Evolutionary conservation across 306 rosid species (phyloP), one percentile per base, ranked within the genome.

Genomic region (Fragaria iinumae): DNA sequence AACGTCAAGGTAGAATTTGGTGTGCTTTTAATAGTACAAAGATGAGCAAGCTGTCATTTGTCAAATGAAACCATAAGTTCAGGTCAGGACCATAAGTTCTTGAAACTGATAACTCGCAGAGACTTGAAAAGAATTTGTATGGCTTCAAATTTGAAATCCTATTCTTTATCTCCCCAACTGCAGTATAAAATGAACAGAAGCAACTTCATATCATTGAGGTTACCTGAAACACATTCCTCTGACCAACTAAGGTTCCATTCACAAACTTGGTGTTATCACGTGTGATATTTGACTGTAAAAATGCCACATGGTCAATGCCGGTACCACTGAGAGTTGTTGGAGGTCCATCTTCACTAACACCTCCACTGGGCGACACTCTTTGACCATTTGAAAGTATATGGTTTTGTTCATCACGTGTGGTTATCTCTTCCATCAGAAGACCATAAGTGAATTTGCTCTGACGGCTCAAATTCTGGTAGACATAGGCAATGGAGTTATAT

Each of bases 371-470:
- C 77, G 89, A 79, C 72, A 93, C 82, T 78, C 96, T 87, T 75
- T 87, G 97, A 60, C 97, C 99, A 79, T 81, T 81, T 60, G 92
- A 78, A 86, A 93, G 87, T 76, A 90, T 87, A 70, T 87, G 87
- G 68, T 93, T 90, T 68, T 94, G 86, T 88, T 95, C 97, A 63
- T 95, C 97, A 36, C 97, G 89, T 0, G 97, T 95, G n/a, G 91
- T 88, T 77, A 95, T 92, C 91, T 90, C 97, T 86, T 92, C 99
- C 97, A 90, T 81, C 49, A 95, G 97, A 82, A 92, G 88, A 67
- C 99, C 97, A 83, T 90, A 95, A 0, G 99, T 95, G 87, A 95
- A 95, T 80, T 95, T 95, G 90, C 99, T 95, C 86, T 92, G 99
- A 27, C 93, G 92, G 47, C 93, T 90, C 81, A 92, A 89, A 86